phyloP scores from a whole-genome alignment of 352 stramenopile species.

The Phytophthora kernoviae region DNA sequence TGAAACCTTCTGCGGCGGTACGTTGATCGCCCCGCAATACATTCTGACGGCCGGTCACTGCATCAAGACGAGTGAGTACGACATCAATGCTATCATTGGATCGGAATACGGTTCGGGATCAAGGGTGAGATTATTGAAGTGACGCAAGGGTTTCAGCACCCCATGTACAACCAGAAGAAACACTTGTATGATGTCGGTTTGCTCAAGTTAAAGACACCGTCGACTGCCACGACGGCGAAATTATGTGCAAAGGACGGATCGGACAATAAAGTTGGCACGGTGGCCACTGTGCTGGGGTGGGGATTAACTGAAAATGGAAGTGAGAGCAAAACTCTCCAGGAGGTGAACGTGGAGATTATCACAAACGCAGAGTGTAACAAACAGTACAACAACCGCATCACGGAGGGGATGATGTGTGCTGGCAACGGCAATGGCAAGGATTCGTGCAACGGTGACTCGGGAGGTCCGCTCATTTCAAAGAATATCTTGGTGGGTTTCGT shows the following conservation, averaged over 20 bases:
- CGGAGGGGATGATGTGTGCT: slow-evolving; percentile 65
- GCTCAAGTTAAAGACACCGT: slow-evolving; percentile 54
- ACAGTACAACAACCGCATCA: slow-evolving; percentile 57
- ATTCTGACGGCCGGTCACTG: slow-evolving; percentile 76
- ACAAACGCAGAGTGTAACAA: slow-evolving; percentile 62
- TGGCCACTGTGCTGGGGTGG: slow-evolving; percentile 59
- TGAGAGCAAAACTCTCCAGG: slow-evolving; percentile 35
- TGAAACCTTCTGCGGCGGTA: slow-evolving; percentile 58
- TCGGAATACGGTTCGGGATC: slow-evolving; percentile 17
- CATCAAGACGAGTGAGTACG: slow-evolving; percentile 43
- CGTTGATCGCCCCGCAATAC: slow-evolving; percentile 60
- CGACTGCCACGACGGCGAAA: slow-evolving; percentile 37
- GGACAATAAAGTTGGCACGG: slow-evolving; percentile 50
- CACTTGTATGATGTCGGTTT: slow-evolving; percentile 56
- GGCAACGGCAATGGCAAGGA: slow-evolving; percentile 48
- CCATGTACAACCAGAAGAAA: slow-evolving; percentile 28
- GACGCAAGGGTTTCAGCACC: slow-evolving; percentile 22
- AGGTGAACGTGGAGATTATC: slow-evolving; percentile 60
- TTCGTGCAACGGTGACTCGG: slow-evolving; percentile 75
- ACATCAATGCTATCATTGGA: slow-evolving; percentile 40
- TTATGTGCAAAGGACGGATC: slow-evolving; percentile 46
- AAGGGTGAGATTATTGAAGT: slow-evolving; percentile 32
- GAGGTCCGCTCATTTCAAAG: slow-evolving; percentile 53
- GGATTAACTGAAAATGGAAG: slow-evolving; percentile 49
- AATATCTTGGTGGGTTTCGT: slow-evolving; percentile 63